Conservation (phyloP, 2,329 filamentous ascomycete species). For the Penicillium nordicum region DNA sequence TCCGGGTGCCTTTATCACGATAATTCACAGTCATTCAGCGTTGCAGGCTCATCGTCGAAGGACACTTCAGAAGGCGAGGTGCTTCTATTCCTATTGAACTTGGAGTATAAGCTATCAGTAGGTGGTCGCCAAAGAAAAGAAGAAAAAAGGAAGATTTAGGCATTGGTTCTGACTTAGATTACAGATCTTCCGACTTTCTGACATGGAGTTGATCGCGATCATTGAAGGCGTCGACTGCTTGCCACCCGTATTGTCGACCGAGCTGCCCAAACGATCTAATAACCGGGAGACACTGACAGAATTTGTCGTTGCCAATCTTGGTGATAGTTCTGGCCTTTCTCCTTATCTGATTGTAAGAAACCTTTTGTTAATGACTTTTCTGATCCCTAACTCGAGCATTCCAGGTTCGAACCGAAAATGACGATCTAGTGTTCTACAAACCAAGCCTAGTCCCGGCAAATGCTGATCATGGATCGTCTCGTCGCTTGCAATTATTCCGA, state of each 20-base stretch:
- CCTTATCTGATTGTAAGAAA: slow-evolving; percentile 76
- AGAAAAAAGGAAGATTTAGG: neutral
- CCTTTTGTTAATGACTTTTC: neutral
- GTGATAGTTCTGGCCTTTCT: slow-evolving; percentile 65
- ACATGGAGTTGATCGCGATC: slow-evolving; percentile 69
- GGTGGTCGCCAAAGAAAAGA: slow-evolving; percentile 32
- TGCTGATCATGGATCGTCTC: slow-evolving; percentile 9
- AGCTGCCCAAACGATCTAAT: slow-evolving; percentile 67
- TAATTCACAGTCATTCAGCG: slow-evolving; percentile 53
- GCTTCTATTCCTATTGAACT: slow-evolving; percentile 73
- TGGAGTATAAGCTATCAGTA: slow-evolving; percentile 71
- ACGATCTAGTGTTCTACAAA: slow-evolving; percentile 85
- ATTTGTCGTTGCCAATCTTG: slow-evolving; percentile 78
- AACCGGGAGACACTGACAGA: slow-evolving; percentile 73
- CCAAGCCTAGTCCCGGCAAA: slow-evolving; percentile 57
- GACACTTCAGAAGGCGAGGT: slow-evolving; percentile 47
- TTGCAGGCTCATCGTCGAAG: slow-evolving; percentile 19
- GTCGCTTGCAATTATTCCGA: slow-evolving; percentile 70
- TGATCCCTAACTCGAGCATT: slow-evolving; percentile 10
- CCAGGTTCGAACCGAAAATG: slow-evolving; percentile 70
- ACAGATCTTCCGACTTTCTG: slow-evolving; percentile 72
- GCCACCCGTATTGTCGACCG: slow-evolving; percentile 69
- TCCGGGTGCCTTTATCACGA: slow-evolving; percentile 83
- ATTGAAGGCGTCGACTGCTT: slow-evolving; percentile 75
- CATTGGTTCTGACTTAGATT: neutral